These are phyloP conservation scores for Kodamaea laetipori DNA, from an alignment of 805 yeast genomes.

Conservation along the genomic window DNA sequence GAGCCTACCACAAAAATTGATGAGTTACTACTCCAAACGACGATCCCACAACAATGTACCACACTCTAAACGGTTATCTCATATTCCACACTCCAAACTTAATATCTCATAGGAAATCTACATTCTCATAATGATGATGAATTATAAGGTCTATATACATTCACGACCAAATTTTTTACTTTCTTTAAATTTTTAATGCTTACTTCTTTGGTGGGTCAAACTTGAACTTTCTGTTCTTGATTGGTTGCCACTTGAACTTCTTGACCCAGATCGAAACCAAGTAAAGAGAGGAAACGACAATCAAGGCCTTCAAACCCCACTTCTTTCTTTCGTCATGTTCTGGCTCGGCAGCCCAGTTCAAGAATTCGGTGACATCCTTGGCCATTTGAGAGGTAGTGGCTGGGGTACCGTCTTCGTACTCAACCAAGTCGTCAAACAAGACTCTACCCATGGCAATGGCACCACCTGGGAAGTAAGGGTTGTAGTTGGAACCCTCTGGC, in stretches of 20 bases:
- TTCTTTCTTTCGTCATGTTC: conserved; percentile 98
- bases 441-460: conserved; percentile 99
- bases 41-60: too few relatives aligned
- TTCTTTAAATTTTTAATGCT: conserved; percentile 6
- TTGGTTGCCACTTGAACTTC: conserved; percentile 97
- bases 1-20: too few relatives aligned
- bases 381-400: conserved; percentile 99
- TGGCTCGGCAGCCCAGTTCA: conserved; percentile 98
- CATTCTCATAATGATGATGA: conserved; percentile 3
- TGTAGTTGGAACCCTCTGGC: conserved; percentile 95
- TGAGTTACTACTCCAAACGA: too few relatives aligned
- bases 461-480: conserved; percentile 99
- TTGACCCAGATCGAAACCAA: conserved; percentile 86
- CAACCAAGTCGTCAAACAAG: conserved; percentile 94
- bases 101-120: too few relatives aligned
- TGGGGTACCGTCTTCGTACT: conserved; percentile 98
- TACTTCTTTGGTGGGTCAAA: conserved; percentile 86
- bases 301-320: conserved; percentile 89
- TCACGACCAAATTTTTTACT: conserved; percentile 6
- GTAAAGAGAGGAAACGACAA: conserved; percentile 76
- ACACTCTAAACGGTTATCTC: too few relatives aligned
- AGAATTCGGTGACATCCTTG: conserved; percentile 92
- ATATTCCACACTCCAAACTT: too few relatives aligned
- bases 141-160: conserved; percentile 8
- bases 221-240: conserved; percentile 91